Evolutionary conservation across 495 filamentous ascomycete species (phyloP), one percentile per base, ranked within the genome.

Genomic region (Penicillium alfredii): DNA sequence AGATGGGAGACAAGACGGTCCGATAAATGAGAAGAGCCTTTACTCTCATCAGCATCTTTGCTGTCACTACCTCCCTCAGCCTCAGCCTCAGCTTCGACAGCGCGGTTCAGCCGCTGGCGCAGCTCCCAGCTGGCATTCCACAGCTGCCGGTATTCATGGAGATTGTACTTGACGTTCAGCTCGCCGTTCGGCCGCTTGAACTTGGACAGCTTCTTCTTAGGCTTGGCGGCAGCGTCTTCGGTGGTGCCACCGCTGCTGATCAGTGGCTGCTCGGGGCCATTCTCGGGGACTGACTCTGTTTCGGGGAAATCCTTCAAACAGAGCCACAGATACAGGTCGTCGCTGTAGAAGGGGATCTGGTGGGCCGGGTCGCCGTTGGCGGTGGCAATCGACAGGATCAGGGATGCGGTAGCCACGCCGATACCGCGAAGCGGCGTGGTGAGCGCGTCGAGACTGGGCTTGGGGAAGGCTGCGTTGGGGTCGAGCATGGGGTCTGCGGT

Each of bases 261-360:
- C 23, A 7, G 5, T 9, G 23, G 5, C 5, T 25, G 23, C 28
- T 8, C 40, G 29, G 13, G 26, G 4, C 13, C 34, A 11, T 19
- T 14, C 4, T 9, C 6, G n/a, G 25, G 11, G n/a, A n/a, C n/a
- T n/a, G n/a, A n/a, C n/a, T n/a, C n/a, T n/a, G n/a, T n/a, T 0
- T 33, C 18, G 4, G 58, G 49, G 30, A 42, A 61, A 7, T 41
- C 42, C n/a, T 42, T 35, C 9, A 53, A 50, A 54, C 68, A 74
- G 9, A 83, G 48, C 81, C 81, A 88, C 38, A 77, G 67, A 53
- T 75, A 88, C 13, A 77, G 63, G 61, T 88, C 83, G 45, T 90
- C 84, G 17, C 80, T 81, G 60, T 84, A 88, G 56, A 88, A 90
- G 1, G 84, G 76, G 8, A 80, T 65, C 12, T 70, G 60, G 0